phyloP scores from a whole-genome alignment of 768 basidiomycete species.

The Chalciporus chontae region DNA sequence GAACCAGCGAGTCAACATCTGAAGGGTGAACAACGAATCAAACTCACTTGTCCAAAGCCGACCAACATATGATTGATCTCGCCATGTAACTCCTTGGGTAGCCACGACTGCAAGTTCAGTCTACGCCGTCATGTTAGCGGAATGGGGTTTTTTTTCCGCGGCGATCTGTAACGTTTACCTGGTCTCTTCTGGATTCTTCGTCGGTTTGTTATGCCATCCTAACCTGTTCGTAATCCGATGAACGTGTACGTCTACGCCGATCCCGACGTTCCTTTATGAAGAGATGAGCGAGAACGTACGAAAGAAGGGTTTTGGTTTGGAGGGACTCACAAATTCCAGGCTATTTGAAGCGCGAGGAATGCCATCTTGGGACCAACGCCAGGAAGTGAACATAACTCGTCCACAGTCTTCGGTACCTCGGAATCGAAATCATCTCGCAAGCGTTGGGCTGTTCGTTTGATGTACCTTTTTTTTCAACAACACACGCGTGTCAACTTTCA shows the following conservation, averaged over 20 bases:
- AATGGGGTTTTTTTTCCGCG: no score
- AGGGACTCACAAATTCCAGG: conserved; percentile 70
- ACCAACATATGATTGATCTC: conserved; percentile 82
- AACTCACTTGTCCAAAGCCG: conserved; percentile 76
- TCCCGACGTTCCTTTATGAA: conserved; percentile 69
- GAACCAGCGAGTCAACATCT: neutral
- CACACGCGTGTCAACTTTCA: no score
- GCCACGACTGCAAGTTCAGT: conserved; percentile 79
- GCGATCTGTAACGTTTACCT: no score
- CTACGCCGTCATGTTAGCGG: conserved; percentile 30
- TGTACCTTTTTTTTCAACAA: conserved; percentile 53
- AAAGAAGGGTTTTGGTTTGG: no score
- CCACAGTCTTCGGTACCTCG: conserved; percentile 87
- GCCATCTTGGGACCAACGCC: conserved; percentile 99
- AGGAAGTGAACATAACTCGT: conserved; percentile 80
- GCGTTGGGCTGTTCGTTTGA: conserved; percentile 67
- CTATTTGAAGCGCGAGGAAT: conserved; percentile 76
- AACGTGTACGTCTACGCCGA: conserved; percentile 95
- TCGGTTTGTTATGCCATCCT: conserved; percentile 86
- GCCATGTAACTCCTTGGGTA: conserved; percentile 65
- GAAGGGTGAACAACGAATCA: no score
- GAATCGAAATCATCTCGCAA: conserved; percentile 71
- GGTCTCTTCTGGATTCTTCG: conserved; percentile 86
- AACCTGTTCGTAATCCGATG: conserved; percentile 92
- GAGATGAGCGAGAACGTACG: no score